These are phyloP conservation scores for Cadophora gregata DNA, from an alignment of 2,329 filamentous ascomycete species.

Conservation along the genomic window DNA sequence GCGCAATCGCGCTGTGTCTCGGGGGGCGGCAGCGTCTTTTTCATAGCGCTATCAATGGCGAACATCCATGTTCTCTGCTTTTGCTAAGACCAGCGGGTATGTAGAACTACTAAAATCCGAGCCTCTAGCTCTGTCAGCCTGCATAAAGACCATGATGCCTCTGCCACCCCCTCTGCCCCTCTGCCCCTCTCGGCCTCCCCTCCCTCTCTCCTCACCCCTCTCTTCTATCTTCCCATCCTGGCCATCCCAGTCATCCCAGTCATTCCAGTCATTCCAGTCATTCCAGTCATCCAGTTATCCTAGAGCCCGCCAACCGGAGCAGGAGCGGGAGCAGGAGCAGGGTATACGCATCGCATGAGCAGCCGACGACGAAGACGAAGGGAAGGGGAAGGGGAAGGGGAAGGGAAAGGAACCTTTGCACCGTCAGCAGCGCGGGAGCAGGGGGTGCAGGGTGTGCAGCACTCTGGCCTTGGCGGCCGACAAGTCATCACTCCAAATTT, in stretches of 20 bases:
- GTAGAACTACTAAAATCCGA: constrained; percentile 26
- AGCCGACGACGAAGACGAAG: not conserved
- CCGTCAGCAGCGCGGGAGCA: constrained; percentile 27
- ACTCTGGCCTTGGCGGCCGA: constrained; percentile 14
- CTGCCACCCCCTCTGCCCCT: not conserved
- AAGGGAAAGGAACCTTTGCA: constrained; percentile 9
- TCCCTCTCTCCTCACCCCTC: not conserved
- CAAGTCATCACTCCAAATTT: constrained; percentile 34
- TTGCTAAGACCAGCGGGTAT: constrained; percentile 14
- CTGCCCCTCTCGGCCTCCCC: not conserved
- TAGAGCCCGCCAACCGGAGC: constrained; percentile 5
- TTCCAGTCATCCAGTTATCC: not conserved
- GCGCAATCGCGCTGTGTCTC: not conserved
- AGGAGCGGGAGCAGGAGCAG: not conserved
- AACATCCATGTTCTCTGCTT: not conserved
- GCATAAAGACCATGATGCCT: constrained; percentile 20
- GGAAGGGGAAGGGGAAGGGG: too few species aligned
- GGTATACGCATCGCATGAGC: too few species aligned
- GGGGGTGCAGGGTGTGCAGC: not conserved
- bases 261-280: not conserved
- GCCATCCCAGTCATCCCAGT: not conserved
- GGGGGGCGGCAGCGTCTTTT: not conserved
- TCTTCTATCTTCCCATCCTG: not conserved
- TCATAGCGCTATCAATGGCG: not conserved
- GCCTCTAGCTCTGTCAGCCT: constrained; percentile 32